Evolutionary conservation across 352 stramenopile species (phyloP), one percentile per base, ranked within the genome.

Genomic region (Phytophthora ramorum): DNA sequence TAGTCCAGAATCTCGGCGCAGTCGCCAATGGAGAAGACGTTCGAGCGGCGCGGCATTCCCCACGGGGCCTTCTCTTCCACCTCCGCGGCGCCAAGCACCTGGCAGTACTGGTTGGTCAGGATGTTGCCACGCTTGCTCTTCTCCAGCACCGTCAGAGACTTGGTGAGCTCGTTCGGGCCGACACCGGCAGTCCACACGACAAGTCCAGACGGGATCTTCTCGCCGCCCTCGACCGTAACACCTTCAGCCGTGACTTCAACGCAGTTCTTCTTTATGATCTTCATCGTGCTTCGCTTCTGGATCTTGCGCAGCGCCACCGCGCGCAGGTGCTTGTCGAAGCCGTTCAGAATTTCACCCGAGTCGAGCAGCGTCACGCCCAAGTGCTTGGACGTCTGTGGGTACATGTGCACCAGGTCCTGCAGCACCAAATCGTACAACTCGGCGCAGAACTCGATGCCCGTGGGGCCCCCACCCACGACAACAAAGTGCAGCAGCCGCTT

Each of bases 401-500:
- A 94, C 62, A 89, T 87, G 66, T 80, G 81, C 17, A 82, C 81
- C 2, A 99, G 89, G 72, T 99, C 97, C 32, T 97, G 76, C 47
- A 78, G 72, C 51, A 98, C 66, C 69, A 98, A 90, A 63, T 98
- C 97, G 73, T 98, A 91, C 47, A 99, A 79, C 76, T 99, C 97
- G 16, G 90, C 86, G 40, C 96, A 97, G 73, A 99, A 99, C 79
- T 99, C 97, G 63, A 98, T 93, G 45, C 84, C 90, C 0, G 96
- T 99, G 2, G 96, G 95, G 6, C 97, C 97, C 6, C 97, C 97
- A 6, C 97, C 97, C 9, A 99, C 97, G 8, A 99, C 92, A n/a
- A 99, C 88, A 80, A 99, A 99, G 44, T 96, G 96, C 14, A 99
- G 79, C 7, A 99, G 73, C 26, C 92, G 71, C 35, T 91, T 62